A percentile compares a stretch with the other conserved stretches of the same genome.
phyloP scores from a whole-genome alignment of 2,329 filamentous ascomycete genomes.

The Penicillium concentricum region DNA sequence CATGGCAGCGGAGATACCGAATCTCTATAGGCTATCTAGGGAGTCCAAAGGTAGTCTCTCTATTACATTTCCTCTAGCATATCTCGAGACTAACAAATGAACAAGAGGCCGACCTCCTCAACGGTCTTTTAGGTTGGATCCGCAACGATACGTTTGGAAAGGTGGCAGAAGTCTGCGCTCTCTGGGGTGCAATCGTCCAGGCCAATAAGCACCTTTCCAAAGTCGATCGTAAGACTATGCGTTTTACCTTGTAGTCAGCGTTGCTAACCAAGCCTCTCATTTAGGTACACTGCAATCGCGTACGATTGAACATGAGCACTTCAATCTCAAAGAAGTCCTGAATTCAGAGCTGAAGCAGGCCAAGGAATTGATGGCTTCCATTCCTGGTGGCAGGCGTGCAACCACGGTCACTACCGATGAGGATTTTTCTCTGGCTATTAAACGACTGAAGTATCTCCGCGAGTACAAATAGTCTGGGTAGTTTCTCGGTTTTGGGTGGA shows the following conservation, averaged over 20 bases:
- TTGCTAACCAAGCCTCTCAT: neutral
- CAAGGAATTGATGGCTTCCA: neutral
- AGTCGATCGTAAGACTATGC: neutral
- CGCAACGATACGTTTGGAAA: conserved; percentile 9
- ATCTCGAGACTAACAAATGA: neutral
- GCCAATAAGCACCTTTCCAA: conserved; percentile 1
- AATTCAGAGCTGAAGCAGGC: conserved; percentile 1
- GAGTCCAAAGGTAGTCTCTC: neutral
- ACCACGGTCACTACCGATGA: neutral
- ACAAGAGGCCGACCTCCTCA: conserved; percentile 2
- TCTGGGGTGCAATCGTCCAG: conserved; percentile 6
- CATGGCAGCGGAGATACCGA: neutral
- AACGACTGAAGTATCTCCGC: conserved; percentile 5
- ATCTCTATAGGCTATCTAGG: neutral
- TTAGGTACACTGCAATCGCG: neutral
- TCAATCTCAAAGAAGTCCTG: neutral
- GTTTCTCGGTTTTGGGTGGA: too few relatives aligned
- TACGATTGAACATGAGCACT: neutral
- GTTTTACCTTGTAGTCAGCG: neutral
- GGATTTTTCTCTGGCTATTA: conserved; percentile 4
- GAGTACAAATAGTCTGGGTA: neutral
- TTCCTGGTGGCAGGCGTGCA: conserved; percentile 2
- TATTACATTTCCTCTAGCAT: too few relatives aligned
- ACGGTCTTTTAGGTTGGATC: conserved; percentile 4
- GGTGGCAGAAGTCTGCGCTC: conserved; percentile 2